Conservation (phyloP, 176 grass and related monocot genomes). For the sorghum (Sorghum bicolor) region DNA sequence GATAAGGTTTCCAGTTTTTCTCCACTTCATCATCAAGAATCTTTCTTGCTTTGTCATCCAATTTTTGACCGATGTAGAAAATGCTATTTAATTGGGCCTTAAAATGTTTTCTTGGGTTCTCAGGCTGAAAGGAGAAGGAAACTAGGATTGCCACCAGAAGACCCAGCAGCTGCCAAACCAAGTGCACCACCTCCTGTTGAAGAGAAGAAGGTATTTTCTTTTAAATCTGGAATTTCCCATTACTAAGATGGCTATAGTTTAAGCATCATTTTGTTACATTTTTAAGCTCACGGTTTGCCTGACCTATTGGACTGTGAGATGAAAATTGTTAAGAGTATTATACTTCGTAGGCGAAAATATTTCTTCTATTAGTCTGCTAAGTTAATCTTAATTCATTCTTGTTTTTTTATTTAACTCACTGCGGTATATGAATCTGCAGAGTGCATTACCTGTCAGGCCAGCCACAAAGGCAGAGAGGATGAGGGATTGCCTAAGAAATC, state of each 20-base stretch:
- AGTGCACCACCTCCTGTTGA: conserved; percentile 60
- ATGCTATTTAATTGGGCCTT: neutral
- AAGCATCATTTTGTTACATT: neutral
- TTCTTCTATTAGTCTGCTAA: neutral
- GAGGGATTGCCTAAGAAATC: conserved; percentile 91
- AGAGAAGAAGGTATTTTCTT: conserved; percentile 83
- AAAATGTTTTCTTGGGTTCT: neutral
- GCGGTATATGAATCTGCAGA: conserved; percentile 41
- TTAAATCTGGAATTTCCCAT: neutral
- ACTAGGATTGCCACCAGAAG: conserved; percentile 92
- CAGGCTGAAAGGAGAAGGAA: conserved; percentile 98
- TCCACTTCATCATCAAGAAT: neutral
- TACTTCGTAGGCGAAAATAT: neutral
- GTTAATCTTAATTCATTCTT: neutral
- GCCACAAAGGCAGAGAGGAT: conserved; percentile 83
- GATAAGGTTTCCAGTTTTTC: conserved; percentile 70
- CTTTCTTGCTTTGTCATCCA: neutral
- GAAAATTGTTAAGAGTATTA: neutral
- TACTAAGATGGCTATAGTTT: neutral
- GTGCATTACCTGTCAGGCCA: conserved; percentile 75
- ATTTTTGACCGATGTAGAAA: conserved; percentile 5
- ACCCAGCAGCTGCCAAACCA: conserved; percentile 65
- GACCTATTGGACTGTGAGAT: neutral
- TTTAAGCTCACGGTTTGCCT: neutral
- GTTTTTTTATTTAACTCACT: neutral